A percentile compares a stretch with the other conserved stretches of the same genome.
Evolutionary conservation across 345 rosid genomes (phyloP).

Genomic region (Pseudoturritis turrita): DNA sequence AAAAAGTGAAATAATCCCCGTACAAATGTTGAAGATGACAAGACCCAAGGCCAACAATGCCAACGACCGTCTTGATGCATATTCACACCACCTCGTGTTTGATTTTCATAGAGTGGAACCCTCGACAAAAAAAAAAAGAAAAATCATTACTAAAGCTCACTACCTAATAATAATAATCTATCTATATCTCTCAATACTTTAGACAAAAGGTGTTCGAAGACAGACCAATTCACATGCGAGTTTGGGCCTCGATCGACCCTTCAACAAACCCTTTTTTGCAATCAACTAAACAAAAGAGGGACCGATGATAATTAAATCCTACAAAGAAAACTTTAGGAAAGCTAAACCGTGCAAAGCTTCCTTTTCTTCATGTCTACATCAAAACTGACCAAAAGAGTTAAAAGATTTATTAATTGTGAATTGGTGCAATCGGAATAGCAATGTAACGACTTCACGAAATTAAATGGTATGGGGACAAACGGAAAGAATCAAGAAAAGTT

Average conservation of each 20-base stretch:
- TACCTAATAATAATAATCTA: conserved; percentile 7
- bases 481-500: conserved; percentile 26
- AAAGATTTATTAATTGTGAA: conserved; percentile 10
- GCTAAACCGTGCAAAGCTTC: conserved; percentile 31
- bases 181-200: conserved; percentile 6
- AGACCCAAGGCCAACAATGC: conserved; percentile 27
- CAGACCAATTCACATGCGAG: conserved; percentile 23
- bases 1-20: conserved; percentile 2
- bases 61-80: conserved; percentile 23
- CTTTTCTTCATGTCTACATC: conserved; percentile 25
- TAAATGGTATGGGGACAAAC: conserved; percentile 27
- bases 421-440: conserved; percentile 5
- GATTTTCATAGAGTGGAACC: conserved; percentile 7
- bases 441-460: conserved; percentile 26
- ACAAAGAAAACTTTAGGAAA: neutral
- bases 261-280: conserved; percentile 7
- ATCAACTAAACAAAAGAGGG: conserved; percentile 10
- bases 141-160: conserved; percentile 19
- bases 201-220: conserved; percentile 20
- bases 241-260: conserved; percentile 18
- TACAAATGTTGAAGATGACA: conserved; percentile 25
- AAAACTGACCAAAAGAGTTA: conserved; percentile 24
- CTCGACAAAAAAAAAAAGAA: neutral
- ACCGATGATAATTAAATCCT: conserved; percentile 19
- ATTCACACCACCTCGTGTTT: conserved; percentile 19